Conservation (phyloP, 2,329 filamentous ascomycete species). For the Pseudopyricularia javanii region DNA sequence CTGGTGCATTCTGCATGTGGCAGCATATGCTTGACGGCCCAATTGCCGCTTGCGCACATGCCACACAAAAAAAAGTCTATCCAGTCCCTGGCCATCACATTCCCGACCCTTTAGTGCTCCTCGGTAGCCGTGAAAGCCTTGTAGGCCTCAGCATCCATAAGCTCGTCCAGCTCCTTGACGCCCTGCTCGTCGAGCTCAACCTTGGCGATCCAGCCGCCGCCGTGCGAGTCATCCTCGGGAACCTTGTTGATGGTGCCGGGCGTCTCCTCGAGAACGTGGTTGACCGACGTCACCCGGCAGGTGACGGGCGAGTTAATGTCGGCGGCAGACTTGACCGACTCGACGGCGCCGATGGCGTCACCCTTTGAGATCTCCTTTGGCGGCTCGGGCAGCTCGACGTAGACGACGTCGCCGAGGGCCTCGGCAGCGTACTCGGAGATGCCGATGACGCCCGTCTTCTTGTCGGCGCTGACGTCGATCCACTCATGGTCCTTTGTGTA, state of each 20-base stretch:
- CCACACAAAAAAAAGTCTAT: background rate
- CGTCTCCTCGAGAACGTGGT: slow-evolving; percentile 67
- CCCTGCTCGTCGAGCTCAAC: slow-evolving; percentile 60
- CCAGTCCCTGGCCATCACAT: background rate
- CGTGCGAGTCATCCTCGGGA: slow-evolving; percentile 63
- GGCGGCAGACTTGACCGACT: slow-evolving; percentile 96
- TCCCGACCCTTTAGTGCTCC: slow-evolving; percentile 19
- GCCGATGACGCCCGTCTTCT: slow-evolving; percentile 68
- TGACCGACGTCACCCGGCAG: slow-evolving; percentile 65
- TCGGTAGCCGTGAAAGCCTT: slow-evolving; percentile 51
- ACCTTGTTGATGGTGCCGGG: slow-evolving; percentile 80
- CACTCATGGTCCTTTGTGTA: slow-evolving; percentile 98
- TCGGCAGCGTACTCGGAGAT: slow-evolving; percentile 88
- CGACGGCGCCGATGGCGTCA: slow-evolving; percentile 85
- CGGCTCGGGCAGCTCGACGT: slow-evolving; percentile 76
- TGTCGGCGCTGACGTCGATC: slow-evolving; percentile 77
- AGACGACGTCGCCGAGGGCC: slow-evolving; percentile 91
- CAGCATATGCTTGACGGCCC: background rate
- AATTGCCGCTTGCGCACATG: background rate
- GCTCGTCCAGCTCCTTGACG: slow-evolving; percentile 53
- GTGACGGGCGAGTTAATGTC: slow-evolving; percentile 86
- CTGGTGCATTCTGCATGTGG: background rate
- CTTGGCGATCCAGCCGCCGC: slow-evolving; percentile 87
- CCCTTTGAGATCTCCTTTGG: slow-evolving; percentile 59
- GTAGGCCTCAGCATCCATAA: slow-evolving; percentile 74